Base-by-base conservation (phyloP, 2,329 filamentous ascomycete species). In the Aspergillus sergii region DNA sequence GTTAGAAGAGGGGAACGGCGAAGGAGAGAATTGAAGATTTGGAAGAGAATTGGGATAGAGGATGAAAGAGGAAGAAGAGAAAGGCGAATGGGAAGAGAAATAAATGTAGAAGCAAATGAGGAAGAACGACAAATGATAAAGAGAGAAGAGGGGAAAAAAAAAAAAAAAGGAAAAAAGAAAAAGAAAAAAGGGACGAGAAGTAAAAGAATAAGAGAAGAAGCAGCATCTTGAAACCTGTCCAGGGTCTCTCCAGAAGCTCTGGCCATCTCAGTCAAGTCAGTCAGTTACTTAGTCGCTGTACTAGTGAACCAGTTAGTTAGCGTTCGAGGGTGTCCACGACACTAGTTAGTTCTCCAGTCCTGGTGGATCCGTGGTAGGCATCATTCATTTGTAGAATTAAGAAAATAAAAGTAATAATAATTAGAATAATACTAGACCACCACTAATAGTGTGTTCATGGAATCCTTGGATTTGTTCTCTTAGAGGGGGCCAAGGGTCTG, bases 141-240 rank as follows among this genome's bases (percentile, higher is more conserved):
- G 41, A 32, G 48, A 46, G 36, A 55, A 41, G 60, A 26, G 39
- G 55, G 30, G 14, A 41, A 26, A 60, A 56, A 28, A 53, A n/a
- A n/a, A 21, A 53, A 48, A 26, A 45, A 58, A 50, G 46, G 26
- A 46, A 32, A 45, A 58, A 46, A 61, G 32, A 34, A 50, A 41
- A 50, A 53, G 39, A 46, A 32, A 45, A 58, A 46, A 61, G 36
- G 39, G 55, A 41, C 45, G 43, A 36, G 48, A 63, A 65, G 63
- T 48, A 58, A 58, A 63, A 60, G 61, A 64, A 57, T 57, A 62
- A 53, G 45, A 62, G 53, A 60, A 58, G 62, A 58, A 61, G 43
- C 59, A 63, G 61, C 64, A 70, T 70, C 68, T 68, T 70, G 68
- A 70, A 70, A 70, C 68, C 59, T 55, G 62, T 66, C 67, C 68